A percentile compares a stretch with the other conserved stretches of the same genome.
Conservation (phyloP, 768 basidiomycete species). For the Baorangia bicolor region DNA sequence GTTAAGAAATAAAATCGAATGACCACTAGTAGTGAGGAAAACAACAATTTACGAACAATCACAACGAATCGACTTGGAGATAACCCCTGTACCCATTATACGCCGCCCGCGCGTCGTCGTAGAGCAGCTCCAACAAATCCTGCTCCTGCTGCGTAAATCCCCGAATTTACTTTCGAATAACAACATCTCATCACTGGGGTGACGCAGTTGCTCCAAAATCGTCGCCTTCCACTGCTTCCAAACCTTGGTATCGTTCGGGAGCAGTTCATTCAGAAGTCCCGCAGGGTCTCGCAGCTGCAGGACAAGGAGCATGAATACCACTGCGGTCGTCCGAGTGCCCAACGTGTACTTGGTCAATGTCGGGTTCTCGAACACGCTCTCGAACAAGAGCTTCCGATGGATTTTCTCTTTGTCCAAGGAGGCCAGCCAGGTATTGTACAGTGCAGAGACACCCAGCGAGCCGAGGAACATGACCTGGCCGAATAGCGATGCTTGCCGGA, state of each 20-base stretch:
- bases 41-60: background rate
- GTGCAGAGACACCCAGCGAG: conserved; percentile 26
- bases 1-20: background rate
- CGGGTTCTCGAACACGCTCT: conserved; percentile 11
- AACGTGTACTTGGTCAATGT: conserved; percentile 15
- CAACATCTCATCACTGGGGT: background rate
- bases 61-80: background rate
- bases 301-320: conserved; percentile 18
- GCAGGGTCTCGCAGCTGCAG: conserved; percentile 5
- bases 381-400: conserved; percentile 12
- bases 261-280: conserved; percentile 9
- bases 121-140: conserved; percentile 9
- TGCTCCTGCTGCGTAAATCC: conserved; percentile 8
- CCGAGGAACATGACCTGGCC: conserved; percentile 33
- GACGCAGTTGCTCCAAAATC: conserved; percentile 3
- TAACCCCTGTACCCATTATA: conserved; percentile 14
- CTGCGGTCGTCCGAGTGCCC: conserved; percentile 15
- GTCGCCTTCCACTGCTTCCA: conserved; percentile 22
- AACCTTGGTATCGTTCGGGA: conserved; percentile 23
- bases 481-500: conserved; percentile 27
- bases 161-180: background rate
- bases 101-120: conserved; percentile 11
- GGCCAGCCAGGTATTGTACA: conserved; percentile 23
- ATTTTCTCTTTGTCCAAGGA: conserved; percentile 33
- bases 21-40: background rate